Evolutionary conservation across 2,329 filamentous ascomycete species (phyloP).

Genomic region (Immersiporthe knoxdaviesiana): DNA sequence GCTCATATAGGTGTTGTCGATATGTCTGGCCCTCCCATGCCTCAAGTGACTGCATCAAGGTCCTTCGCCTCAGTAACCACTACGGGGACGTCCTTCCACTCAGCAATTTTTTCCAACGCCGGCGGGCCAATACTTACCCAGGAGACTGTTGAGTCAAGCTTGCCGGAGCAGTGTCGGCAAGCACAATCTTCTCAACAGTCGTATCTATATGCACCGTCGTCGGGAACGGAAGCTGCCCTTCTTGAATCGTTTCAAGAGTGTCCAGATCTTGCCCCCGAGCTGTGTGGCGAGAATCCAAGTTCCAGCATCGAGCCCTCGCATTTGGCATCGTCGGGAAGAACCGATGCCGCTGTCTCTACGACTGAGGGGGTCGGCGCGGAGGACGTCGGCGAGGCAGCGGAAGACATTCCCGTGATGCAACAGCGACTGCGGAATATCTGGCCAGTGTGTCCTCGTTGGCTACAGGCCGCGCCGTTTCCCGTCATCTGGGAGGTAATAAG

Average conservation of each 20-base stretch:
- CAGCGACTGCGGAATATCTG: not conserved
- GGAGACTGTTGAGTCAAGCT: conserved; percentile 38
- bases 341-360: not conserved
- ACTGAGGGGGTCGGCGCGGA: not conserved
- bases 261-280: not conserved
- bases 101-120: conserved; percentile 40
- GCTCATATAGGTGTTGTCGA: not conserved
- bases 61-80: conserved; percentile 38
- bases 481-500: conserved; percentile 58
- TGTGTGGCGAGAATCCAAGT: not conserved
- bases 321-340: not conserved
- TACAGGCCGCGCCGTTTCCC: conserved; percentile 51
- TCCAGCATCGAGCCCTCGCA: not conserved
- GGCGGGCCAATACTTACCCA: conserved; percentile 39
- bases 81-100: conserved; percentile 38
- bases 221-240: conserved; percentile 7
- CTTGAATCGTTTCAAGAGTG: not conserved
- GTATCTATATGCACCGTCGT: not conserved
- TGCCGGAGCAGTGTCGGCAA: conserved; percentile 24
- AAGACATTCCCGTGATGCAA: not conserved
- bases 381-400: not conserved
- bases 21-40: not conserved
- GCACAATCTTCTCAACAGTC: not conserved
- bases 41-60: conserved; percentile 12
- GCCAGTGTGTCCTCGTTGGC: conserved; percentile 39